Evolutionary conservation across 441 rosid species (phyloP).

Genomic region (Pelargonium fulgidum): DNA sequence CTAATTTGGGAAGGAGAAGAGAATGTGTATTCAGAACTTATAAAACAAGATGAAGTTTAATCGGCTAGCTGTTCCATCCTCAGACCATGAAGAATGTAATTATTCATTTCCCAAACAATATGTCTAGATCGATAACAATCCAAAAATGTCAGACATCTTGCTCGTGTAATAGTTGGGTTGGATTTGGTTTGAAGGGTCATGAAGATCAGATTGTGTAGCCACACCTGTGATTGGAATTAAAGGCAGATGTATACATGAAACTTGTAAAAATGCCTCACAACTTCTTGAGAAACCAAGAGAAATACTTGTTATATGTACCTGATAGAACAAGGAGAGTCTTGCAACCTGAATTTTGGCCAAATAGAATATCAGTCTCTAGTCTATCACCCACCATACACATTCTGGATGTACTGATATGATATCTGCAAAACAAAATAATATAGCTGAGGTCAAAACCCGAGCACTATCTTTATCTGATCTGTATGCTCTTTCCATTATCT

Average conservation of each 20-base stretch:
- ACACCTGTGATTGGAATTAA: conserved; percentile 41
- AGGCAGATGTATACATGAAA: background rate
- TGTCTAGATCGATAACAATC: conserved; percentile 21
- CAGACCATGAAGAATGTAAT: too few relatives aligned
- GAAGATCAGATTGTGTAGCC: conserved; percentile 50
- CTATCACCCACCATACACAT: conserved; percentile 98
- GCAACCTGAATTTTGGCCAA: conserved; percentile 79
- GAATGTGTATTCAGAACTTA: too few relatives aligned
- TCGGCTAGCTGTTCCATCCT: too few relatives aligned
- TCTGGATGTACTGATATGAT: conserved; percentile 47
- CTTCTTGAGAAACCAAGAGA: background rate
- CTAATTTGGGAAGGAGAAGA: too few relatives aligned
- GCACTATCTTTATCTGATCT: background rate
- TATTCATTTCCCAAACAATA: too few relatives aligned
- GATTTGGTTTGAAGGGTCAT: conserved; percentile 44
- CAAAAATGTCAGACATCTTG: conserved; percentile 53
- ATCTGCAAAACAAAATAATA: conserved; percentile 39
- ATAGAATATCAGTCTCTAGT: conserved; percentile 80
- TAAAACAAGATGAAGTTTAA: too few relatives aligned
- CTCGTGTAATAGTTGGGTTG: conserved; percentile 68
- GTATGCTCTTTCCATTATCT: too few relatives aligned
- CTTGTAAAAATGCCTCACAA: too few relatives aligned
- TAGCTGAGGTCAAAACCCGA: background rate
- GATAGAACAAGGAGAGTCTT: conserved; percentile 86
- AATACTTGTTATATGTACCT: conserved; percentile 30